Base-by-base conservation (phyloP, 352 stramenopile species). In the Aphanomyces cochlioides region DNA sequence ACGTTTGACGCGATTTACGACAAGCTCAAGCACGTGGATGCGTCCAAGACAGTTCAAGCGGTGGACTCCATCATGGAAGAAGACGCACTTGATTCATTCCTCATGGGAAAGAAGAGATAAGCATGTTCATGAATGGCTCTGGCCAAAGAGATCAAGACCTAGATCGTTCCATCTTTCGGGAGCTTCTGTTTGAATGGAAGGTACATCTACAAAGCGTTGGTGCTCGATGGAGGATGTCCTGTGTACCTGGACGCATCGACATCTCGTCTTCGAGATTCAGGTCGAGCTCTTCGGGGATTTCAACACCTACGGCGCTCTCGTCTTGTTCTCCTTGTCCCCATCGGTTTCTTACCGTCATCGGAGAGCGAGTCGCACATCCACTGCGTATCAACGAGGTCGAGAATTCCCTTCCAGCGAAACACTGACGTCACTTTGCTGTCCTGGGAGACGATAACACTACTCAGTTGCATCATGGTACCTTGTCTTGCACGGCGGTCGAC, bases 331-430 rank as follows among this genome's bases (percentile, higher is more conserved):
- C 28, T 28, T 56, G 7, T 59, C 4, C 28, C 8, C 48, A 39
- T 7, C 12, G 41, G 47, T 34, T 34, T 47, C 17, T 61, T 12
- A 90, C 86, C 86, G 66, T 94, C 87, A 69, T 94, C 87, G 17
- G 87, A 92, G 60, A 94, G 77, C 47, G 77, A 75, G 73, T 94
- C 87, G 34, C 74, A 74, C 75, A 92, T 92, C 87, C 87, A 94
- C 10, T 76, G 83, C 64, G 92, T 84, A 77, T 94, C 87, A 58
- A 94, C 81, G 34, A 94, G 82, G 66, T 94, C 87, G 56, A 94
- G 70, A 65, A 82, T 90, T 72, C 82, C 79, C 57, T 85, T 86
- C 41, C 80, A 80, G 13, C 83, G 82, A 68, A 92, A 92, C 47
- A 90, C 72, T 48, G 77, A 90, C 67, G 79, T 79, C 34, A 89